A percentile compares a stretch with the other conserved stretches of the same genome.
phyloP scores from a whole-genome alignment of 805 yeast genomes.

The Pichia rugopelliculosa region DNA sequence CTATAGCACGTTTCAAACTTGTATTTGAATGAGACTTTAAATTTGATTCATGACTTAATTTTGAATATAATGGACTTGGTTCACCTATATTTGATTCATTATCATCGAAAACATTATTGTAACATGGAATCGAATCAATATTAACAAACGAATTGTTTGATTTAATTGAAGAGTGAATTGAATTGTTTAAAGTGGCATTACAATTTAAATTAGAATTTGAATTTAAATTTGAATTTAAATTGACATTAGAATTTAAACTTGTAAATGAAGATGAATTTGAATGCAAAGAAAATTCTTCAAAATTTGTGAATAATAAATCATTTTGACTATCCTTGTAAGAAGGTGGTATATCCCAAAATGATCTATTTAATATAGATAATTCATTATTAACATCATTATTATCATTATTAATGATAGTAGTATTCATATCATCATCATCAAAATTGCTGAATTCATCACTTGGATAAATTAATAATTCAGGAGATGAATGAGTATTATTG shows the following conservation, averaged over 20 bases:
- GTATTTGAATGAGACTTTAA: background rate
- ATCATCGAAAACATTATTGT: conserved; percentile 23
- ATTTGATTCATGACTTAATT: background rate
- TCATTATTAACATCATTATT: background rate
- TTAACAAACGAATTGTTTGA: background rate
- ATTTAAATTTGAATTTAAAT: background rate
- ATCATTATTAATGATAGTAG: no score
- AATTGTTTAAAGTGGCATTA: background rate
- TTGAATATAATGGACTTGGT: conserved; percentile 23
- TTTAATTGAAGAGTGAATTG: background rate
- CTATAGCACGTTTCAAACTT: no score
- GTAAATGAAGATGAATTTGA: background rate
- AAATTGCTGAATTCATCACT: background rate
- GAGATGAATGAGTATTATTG: background rate
- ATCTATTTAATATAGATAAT: background rate
- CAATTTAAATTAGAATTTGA: background rate
- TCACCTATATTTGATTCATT: conserved; percentile 17
- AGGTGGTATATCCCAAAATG: background rate
- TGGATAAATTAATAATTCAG: conserved; percentile 6
- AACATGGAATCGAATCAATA: conserved; percentile 20
- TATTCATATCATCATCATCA: no score
- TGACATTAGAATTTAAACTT: background rate
- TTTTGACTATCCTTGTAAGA: background rate
- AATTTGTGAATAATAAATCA: background rate
- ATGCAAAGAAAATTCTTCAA: background rate